Base-by-base conservation (phyloP, 176 grass and related monocot species). In the Tillandsia leiboldiana region DNA sequence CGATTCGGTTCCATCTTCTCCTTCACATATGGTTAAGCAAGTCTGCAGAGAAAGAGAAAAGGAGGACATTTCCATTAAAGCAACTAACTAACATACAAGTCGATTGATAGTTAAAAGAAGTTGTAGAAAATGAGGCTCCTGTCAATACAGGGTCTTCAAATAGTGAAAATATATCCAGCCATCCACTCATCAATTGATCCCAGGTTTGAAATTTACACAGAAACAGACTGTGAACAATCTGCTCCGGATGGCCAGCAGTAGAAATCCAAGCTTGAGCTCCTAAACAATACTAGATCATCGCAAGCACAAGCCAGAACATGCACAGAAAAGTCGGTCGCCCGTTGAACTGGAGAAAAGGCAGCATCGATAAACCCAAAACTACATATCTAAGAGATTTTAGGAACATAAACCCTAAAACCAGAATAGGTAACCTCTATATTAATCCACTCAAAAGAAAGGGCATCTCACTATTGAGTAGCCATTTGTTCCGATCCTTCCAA, bases 11-110 rank as follows among this genome's bases (percentile, higher is more conserved):
- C 89, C 89, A 58, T 90, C 87, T 70, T 90, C 87, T 70, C 94
- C 89, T 88, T 99, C 87, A 93, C 84, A 99, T 75, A 99, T 93
- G 64, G 94, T 99, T 67, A 99, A 51, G 75, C 82, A 86, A 75
- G 67, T 90, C 94, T 99, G 73, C 15, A 58, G 20, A 20, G 67
- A 28, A 29, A 74, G 75, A 48, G 8, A 80, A 50, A 62, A 9
- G 48, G 11, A 59, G 65, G 56, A 23, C 22, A 61, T 61, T 7
- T 61, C 18, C 56, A 57, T 61, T 61, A 61, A 20, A 61, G 56
- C 56, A 15, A 61, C 22, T 61, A 78, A 75, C 10, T 26, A 50
- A 52, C 10, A 14, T 53, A 67, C 66, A 61, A 72, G 24, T 13
- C 18, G 22, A 61, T 61, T 14, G 17, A 61, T 61, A 20, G 33